phyloP scores from a whole-genome alignment of 140 eudicot species.

The Oenanthe javanica region DNA sequence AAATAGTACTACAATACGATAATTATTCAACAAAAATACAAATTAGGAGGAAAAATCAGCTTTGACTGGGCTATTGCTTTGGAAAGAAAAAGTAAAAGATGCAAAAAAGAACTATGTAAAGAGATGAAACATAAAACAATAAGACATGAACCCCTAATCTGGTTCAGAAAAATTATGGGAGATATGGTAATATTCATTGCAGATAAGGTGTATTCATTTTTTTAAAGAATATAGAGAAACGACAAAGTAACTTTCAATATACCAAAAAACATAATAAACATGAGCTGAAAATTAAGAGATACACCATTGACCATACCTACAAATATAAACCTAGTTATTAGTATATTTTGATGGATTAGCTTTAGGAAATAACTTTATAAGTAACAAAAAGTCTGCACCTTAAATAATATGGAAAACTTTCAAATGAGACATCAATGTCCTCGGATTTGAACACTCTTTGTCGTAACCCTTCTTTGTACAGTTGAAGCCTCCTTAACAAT shows the following conservation, averaged over 20 bases:
- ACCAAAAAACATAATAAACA: neutral
- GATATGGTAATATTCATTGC: neutral
- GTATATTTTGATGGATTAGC: neutral
- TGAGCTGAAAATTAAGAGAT: neutral
- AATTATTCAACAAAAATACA: neutral
- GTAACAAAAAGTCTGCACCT: constrained; percentile 34
- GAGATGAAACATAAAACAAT: neutral
- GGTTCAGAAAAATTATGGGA: neutral
- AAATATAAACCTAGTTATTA: neutral
- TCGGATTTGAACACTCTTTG: constrained; percentile 45
- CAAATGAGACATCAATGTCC: constrained; percentile 68
- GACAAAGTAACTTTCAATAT: neutral
- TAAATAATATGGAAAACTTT: constrained; percentile 74
- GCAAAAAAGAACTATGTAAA: neutral
- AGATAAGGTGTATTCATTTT: neutral
- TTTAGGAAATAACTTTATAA: neutral
- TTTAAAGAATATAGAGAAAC: neutral
- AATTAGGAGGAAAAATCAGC: neutral
- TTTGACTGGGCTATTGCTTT: neutral
- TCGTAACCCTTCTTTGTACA: constrained; percentile 54
- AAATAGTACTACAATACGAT: neutral
- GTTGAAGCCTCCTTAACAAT: constrained; percentile 50
- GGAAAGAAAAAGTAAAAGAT: neutral
- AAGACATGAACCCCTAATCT: neutral
- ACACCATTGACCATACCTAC: neutral